Percentiles rank a stretch among this genome's conserved stretches.
phyloP scores from a whole-genome alignment of 257 asterid genomes.

The Rehmannia glutinosa region DNA sequence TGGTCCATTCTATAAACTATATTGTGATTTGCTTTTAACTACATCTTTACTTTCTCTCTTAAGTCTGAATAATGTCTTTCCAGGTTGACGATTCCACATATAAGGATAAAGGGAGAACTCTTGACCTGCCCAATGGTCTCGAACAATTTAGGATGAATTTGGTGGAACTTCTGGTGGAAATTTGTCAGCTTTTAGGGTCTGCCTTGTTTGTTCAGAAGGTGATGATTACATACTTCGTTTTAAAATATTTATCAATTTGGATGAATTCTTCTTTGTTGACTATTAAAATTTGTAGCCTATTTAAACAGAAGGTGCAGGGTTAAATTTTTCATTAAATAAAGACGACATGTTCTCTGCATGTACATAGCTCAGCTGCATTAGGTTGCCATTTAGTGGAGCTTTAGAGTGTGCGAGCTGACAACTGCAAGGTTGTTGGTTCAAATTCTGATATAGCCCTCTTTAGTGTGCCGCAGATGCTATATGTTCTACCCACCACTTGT shows the following conservation, averaged over 20 bases:
- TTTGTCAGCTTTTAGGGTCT: slow-evolving; percentile 74
- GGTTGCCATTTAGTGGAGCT: background rate
- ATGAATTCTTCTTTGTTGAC: slow-evolving; percentile 8
- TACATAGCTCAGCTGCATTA: background rate
- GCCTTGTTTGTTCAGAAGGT: slow-evolving; percentile 66
- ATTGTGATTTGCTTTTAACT: background rate
- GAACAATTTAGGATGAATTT: slow-evolving; percentile 74
- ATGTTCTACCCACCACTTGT: background rate
- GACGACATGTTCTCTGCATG: background rate
- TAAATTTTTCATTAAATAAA: background rate
- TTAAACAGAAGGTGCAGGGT: slow-evolving; percentile 6
- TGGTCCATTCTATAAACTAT: slow-evolving; percentile 7
- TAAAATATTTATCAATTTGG: background rate
- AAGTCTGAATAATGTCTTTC: slow-evolving; percentile 19
- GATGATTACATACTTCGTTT: slow-evolving; percentile 19
- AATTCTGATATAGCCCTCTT: background rate
- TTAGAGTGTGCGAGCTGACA: background rate
- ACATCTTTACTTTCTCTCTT: background rate
- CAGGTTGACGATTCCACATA: slow-evolving; percentile 73
- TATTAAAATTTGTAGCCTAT: background rate
- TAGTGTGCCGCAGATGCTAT: background rate
- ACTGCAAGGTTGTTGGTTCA: slow-evolving; percentile 2
- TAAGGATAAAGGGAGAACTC: slow-evolving; percentile 41
- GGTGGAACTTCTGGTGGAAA: slow-evolving; percentile 73
- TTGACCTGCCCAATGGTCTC: slow-evolving; percentile 74